Evolutionary conservation across 169 alveolate species (phyloP).

Genomic region (Cryptosporidium ryanae): DNA sequence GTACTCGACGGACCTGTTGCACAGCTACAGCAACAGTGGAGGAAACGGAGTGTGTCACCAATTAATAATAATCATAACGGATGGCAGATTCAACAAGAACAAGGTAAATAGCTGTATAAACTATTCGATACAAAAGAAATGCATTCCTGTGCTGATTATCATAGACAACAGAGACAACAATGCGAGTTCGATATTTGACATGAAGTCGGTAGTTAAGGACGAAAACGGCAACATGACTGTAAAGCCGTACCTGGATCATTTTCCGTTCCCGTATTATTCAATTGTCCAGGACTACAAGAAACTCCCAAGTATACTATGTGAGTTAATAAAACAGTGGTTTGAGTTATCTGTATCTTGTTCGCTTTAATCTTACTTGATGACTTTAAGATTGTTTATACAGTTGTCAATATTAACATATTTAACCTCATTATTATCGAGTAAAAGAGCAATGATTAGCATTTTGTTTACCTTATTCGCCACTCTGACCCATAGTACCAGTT

Average conservation of each 20-base stretch:
- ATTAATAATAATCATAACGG: slow-evolving; percentile 93
- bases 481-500: slow-evolving; percentile 61
- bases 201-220: slow-evolving; percentile 83
- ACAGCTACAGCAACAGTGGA: slow-evolving; percentile 52
- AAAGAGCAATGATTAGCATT: slow-evolving; percentile 4
- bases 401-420: background rate
- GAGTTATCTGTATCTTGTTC: slow-evolving; percentile 7
- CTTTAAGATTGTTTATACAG: slow-evolving; percentile 3
- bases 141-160: slow-evolving; percentile 89
- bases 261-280: slow-evolving; percentile 95
- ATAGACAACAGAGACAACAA: slow-evolving; percentile 85
- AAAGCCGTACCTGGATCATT: slow-evolving; percentile 92
- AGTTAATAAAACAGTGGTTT: slow-evolving; percentile 86
- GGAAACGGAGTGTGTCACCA: slow-evolving; percentile 79
- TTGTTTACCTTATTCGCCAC: slow-evolving; percentile 44
- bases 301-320: slow-evolving; percentile 86
- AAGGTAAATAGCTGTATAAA: slow-evolving; percentile 88
- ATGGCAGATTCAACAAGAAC: slow-evolving; percentile 97
- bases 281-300: slow-evolving; percentile 89
- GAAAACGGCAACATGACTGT: slow-evolving; percentile 88
- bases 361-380: slow-evolving; percentile 8
- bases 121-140: slow-evolving; percentile 86
- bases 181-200: slow-evolving; percentile 83
- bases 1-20: slow-evolving; percentile 86
- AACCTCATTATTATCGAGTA: background rate